Base-by-base conservation (phyloP, 2,329 filamentous ascomycete species). In the Fusarium veterinarium region DNA sequence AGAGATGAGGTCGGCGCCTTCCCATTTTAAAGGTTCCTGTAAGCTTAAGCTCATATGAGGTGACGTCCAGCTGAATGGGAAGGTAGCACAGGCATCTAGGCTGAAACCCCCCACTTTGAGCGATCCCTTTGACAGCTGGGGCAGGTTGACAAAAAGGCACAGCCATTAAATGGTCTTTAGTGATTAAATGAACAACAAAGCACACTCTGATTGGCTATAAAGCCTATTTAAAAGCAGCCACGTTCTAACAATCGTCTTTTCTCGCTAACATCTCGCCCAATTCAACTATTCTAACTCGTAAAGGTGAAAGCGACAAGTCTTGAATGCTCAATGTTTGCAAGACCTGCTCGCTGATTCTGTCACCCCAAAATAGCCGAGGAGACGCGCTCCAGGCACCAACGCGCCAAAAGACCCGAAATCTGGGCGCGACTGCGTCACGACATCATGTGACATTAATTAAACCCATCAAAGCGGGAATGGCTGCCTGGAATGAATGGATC, bases 331-430 rank as follows among this genome's bases (percentile, higher is more conserved):
- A 8, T 25, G 0, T 6, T 25, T 3, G 8, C 6, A 11, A 52
- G 33, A 40, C 25, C 14, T 46, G n/a, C n/a, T n/a, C 6, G 6
- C 7, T 61, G 48, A 73, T 73, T 73, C 42, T 73, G 46, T 73
- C 70, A 66, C 5, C 40, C 12, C 3, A 3, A 13, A 41, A 11
- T 7, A 19, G 4, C 13, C 44, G 38, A 60, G 53, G 31, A 58
- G 59, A 69, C 70, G 67, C 72, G 74, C 37, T 59, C 66, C 52
- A 77, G 75, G 78, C 78, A 79, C 66, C 77, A 78, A 67, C 72
- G 64, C 64, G 69, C 67, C 65, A 69, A 35, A 64, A 49, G 23
- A 45, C 44, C 23, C 12, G 16, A 37, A 6, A 25, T 53, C 41
- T 56, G 49, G 62, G 64, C 74, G 71, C 78, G 76, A 78, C 45